Evolutionary conservation across 345 rosid genomes (phyloP), one percentile per base, ranked within the genome.

Genomic region (Excoecaria agallocha): DNA sequence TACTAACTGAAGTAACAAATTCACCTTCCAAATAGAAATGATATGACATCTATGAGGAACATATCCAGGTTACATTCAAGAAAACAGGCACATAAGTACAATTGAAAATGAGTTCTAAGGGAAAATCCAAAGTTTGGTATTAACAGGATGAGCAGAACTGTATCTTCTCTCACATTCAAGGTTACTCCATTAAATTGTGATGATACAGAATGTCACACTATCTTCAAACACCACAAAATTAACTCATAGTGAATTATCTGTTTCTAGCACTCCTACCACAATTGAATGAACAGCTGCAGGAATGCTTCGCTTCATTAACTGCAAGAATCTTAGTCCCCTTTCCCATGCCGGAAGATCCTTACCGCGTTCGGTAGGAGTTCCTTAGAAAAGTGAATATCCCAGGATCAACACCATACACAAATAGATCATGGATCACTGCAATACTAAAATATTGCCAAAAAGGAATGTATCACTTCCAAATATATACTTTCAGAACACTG

Each of bases 291-390:
- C 90, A 7, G 94, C 93, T 69, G 94, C 89, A 25, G 89, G 88
- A 78, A 85, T 68, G 62, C 84, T 87, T 84, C 86, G 88, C 87
- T 91, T 93, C 84, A 83, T 73, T 73, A 91, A 69, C 79, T 89
- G 90, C 81, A 93, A 84, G 59, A 90, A 90, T 74, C 89, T 87
- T 74, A 95, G 91, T 82, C 96, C 96, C 76, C 89, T 86, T 82
- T 88, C 89, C 98, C 97, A 95, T 39, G 89, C 91, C 77, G 99
- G 91, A 82, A 90, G 84, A 75, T 93, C 98, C 87, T 87, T 91
- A 92, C 98, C 91, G 99, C 98, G 99, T 95, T 90, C 96, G 92
- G 92, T 90, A 95, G 90, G 84, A 91, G 92, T 85, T 89, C 99
- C 99, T 93, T 95, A 93, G 96, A 87, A 85, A 91, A 87, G 96